Base-by-base conservation (phyloP, 345 rosid species). In the Rhizophora mangle region DNA sequence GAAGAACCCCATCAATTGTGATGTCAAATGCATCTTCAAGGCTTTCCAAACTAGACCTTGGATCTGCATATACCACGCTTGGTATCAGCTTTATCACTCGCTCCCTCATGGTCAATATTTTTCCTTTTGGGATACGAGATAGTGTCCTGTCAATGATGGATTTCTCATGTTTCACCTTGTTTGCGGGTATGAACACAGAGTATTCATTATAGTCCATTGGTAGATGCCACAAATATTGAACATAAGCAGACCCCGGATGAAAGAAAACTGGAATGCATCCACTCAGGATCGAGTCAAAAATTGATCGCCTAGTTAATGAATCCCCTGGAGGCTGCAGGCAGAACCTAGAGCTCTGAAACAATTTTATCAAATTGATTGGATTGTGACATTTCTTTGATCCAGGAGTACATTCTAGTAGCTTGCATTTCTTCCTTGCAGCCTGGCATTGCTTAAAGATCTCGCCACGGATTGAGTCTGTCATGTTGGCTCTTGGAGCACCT, bases 241-340 rank as follows among this genome's bases (percentile, higher is more conserved):
- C 96, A 54, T 90, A 93, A 19, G 89, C 91, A 1, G 98, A 89
- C 0, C 93, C 96, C 0, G 96, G 91, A 64, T 93, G 96, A 83
- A 93, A 93, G 80, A 90, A 93, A 59, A 93, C 96, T 0, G 98
- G 96, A 60, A 93, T 90, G 68, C 98, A 93, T 18, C 98, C 98
- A 0, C 90, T 85, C 64, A 90, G 31, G 26, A 93, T 90, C 0
- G 98, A 86, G 77, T 93, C 98, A 9, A 90, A 90, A 10, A 89
- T 79, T 1, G 98, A 93, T 29, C 93, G 74, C 56, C 98, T 80
- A 0, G 96, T 93, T 69, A 84, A 89, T 22, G 96, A 90, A 73
- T 93, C 98, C 36, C 96, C 96, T 0, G 87, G 82, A 0, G 96
- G 96, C 68, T 93, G 98, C 56, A 87, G 75, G 75, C 93, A 93